Evolutionary conservation across 306 rosid genomes (phyloP), one percentile per base, ranked within the genome.

Genomic region (Calophaca sinica): DNA sequence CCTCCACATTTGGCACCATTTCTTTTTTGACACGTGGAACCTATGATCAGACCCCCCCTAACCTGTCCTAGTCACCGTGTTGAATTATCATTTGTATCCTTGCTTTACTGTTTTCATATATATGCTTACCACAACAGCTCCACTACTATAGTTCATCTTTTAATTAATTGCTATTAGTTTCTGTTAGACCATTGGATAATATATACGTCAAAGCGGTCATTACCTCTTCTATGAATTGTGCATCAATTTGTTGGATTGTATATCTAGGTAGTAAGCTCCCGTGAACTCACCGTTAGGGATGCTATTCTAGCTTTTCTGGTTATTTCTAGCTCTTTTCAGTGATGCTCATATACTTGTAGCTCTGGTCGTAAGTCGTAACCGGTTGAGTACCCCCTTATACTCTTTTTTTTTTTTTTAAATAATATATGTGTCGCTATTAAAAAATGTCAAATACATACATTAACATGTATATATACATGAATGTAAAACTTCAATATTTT

Each of bases 1-100:
- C 96, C 79, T 82, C 65, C 58, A 83, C 84, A 89, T 62, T 80
- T 88, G 89, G 80, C 83, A 77, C 90, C 87, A 74, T 35, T 74
- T 39, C 6, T 55, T 74, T 44, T 4, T 10, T 51, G 85, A 85
- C 96, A 86, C 78, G 62, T 83, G 88, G 51, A n/a, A 70, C 73
- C 74, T 83, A 53, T 74, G 82, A 20, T 79, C 85, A 85, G 70
- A 50, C 38, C 64, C 73, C 38, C 64, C 73, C 87, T 68, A 70
- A 81, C 69, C 81, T 84, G 97, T 89, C 86, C 36, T 12, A 67
- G 58, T 91, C 91, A 31, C 77, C 38, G 28, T 5, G 59, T 82
- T 85, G 5, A 80, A 82, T 91, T 88, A 86, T 89, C 8, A 86
- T 89, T 89, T 75, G 55, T 58, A 62, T 86, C 68, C 59, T 74